Base-by-base conservation (phyloP, 352 stramenopile genomes). In the Phytophthora foliorum region DNA sequence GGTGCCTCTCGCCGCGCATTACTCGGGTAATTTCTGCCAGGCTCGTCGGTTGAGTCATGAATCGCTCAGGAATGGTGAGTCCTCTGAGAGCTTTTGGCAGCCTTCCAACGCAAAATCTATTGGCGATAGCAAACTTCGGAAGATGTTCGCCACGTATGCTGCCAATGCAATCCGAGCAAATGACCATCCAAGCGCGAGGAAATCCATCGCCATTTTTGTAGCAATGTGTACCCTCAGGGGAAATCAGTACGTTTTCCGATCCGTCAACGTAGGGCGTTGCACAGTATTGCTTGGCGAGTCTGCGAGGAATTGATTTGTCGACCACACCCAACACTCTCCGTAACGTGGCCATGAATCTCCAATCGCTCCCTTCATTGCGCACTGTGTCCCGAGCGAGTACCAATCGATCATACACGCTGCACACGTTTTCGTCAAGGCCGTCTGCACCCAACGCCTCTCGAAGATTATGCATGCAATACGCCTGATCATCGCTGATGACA, bases 191-290 rank as follows among this genome's bases (percentile, higher is more conserved):
- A 16, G 46, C 14, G 22, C 25, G 16, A 11, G 14, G 46, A 25
- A 6, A 22, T 22, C 46, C 46, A 16, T 54, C 46, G 5, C 10
- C 14, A 39, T 54, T 25, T 16, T 22, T 9, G 16, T 49, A 49
- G 51, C 51, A 58, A 36, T 49, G 34, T 8, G 49, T 54, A 8
- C 34, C 51, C 24, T 21, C n/a, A 22, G 34, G 51, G n/a, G 7
- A 22, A 58, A 38, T 6, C 32, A 38, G 32, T 11, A 38, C 32
- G 11, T 38, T 38, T 38, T 38, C 32, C 9, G 10, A 38, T 10
- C 32, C 11, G 11, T 10, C 8, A 38, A 38, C 11, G 8, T 16
- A 14, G 32, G 10, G 32, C 11, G 32, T 10, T 10, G 32, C 32
- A 3, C 11, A 10, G 32, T 38, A 38, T 38, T 38, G 32, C 32